Conservation (phyloP, 345 rosid species). For the Carallia brachiata region DNA sequence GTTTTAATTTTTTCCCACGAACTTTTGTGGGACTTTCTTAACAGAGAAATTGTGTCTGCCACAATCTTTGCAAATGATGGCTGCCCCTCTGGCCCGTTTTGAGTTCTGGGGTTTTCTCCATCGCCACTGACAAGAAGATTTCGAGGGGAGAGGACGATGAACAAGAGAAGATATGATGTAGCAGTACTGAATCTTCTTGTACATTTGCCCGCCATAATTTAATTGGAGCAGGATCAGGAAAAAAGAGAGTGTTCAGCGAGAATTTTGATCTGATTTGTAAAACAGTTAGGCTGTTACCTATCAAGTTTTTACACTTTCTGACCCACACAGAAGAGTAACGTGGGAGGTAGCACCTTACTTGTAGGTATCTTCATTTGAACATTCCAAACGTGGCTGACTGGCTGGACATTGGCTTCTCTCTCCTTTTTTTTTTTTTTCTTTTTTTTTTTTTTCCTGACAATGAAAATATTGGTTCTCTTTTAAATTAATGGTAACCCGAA, state of each 20-base stretch:
- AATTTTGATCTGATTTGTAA: neutral
- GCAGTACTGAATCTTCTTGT: conserved; percentile 12
- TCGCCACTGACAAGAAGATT: conserved; percentile 15
- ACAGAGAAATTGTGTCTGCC: conserved; percentile 23
- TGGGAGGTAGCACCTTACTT: neutral
- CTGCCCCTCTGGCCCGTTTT: conserved; percentile 21
- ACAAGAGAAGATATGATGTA: conserved; percentile 13
- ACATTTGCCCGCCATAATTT: neutral
- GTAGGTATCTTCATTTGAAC: neutral
- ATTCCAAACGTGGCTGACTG: neutral
- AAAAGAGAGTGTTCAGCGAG: neutral
- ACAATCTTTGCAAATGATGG: conserved; percentile 35
- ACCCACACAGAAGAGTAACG: neutral
- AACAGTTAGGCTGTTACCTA: neutral
- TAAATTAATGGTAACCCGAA: too few species aligned
- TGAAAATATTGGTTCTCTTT: neutral
- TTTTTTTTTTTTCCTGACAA: neutral
- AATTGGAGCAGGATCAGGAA: neutral
- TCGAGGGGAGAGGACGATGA: conserved; percentile 24
- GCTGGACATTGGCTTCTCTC: neutral
- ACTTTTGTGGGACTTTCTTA: conserved; percentile 41
- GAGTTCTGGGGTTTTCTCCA: conserved; percentile 14
- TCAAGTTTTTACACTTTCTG: neutral
- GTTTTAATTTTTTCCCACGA: conserved; percentile 60
- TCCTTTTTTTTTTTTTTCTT: neutral